Conservation (phyloP, 2,329 filamentous ascomycete species). For the Alternaria panax region DNA sequence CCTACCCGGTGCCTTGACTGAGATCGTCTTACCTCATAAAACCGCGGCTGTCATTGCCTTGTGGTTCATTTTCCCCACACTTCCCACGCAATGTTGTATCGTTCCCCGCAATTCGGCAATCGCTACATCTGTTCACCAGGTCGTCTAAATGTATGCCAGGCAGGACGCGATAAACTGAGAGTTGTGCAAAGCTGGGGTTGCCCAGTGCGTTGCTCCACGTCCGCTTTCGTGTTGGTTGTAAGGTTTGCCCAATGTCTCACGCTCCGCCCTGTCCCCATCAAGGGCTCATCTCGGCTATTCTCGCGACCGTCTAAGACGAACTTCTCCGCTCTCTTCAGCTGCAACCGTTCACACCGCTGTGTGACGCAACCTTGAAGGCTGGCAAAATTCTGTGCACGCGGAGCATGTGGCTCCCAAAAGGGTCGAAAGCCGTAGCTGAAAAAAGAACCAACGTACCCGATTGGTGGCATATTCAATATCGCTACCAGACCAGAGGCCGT, state of each 20-base stretch:
- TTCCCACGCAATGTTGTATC: conserved; percentile 33
- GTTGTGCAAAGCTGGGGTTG: conserved; percentile 16
- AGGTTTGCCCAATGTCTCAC: conserved; percentile 21
- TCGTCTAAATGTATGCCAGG: neutral
- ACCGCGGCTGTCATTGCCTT: conserved; percentile 18
- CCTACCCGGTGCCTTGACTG: conserved; percentile 28
- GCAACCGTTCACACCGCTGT: conserved; percentile 27
- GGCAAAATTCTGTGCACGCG: conserved; percentile 10
- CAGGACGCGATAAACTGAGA: conserved; percentile 9
- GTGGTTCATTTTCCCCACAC: conserved; percentile 38
- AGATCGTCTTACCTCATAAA: conserved; percentile 14
- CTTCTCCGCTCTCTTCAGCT: conserved; percentile 24
- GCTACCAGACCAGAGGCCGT: neutral
- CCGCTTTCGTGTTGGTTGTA: conserved; percentile 20
- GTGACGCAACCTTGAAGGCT: conserved; percentile 21
- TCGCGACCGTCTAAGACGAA: conserved; percentile 23
- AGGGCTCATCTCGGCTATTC: conserved; percentile 39
- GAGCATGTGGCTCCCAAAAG: conserved; percentile 4
- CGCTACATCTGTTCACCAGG: conserved; percentile 9
- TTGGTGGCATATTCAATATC: conserved; percentile 16
- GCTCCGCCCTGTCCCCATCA: conserved; percentile 18
- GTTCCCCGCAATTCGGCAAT: conserved; percentile 40
- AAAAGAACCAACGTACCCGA: conserved; percentile 12
- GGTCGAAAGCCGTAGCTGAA: conserved; percentile 8
- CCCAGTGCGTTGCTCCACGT: conserved; percentile 12